Conservation (phyloP, 176 grass and related monocot genomes). For the Oryza coarctata region DNA sequence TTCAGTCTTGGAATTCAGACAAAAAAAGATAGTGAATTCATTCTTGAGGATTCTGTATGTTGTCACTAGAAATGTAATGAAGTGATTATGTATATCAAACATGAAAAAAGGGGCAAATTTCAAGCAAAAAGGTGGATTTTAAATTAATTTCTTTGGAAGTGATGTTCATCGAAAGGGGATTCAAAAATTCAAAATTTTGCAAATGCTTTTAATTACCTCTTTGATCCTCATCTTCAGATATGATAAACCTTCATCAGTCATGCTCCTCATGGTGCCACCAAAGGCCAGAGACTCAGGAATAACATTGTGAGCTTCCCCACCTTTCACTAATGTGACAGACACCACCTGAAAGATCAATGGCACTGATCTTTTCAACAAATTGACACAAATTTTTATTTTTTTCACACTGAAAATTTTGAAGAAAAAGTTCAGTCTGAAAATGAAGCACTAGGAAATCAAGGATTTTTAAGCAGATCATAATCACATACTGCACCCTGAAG, state of each 20-base stretch:
- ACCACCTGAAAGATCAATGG: conserved; percentile 43
- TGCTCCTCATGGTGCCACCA: conserved; percentile 70
- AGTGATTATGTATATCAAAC: too few relatives aligned
- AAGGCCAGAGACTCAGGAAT: conserved; percentile 55
- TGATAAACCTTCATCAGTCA: conserved; percentile 52
- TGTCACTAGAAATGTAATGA: not conserved
- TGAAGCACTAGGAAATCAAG: not conserved
- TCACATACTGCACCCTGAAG: conserved; percentile 31
- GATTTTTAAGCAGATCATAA: not conserved
- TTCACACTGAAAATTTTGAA: not conserved
- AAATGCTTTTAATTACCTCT: conserved; percentile 37
- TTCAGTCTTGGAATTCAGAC: not conserved
- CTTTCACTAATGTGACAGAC: conserved; percentile 56
- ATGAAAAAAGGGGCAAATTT: not conserved
- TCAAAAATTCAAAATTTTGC: not conserved
- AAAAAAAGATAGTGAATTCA: not conserved
- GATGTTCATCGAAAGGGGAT: not conserved
- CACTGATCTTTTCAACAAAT: not conserved
- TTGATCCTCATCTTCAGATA: conserved; percentile 53
- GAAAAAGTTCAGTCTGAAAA: not conserved
- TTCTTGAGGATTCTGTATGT: not conserved
- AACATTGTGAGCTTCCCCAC: conserved; percentile 60
- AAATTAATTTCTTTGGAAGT: not conserved
- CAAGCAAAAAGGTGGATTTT: not conserved
- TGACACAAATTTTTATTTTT: not conserved